Percentiles rank a stretch among this genome's conserved stretches.
Conservation (phyloP, 352 stramenopile genomes). For the Blastocystis hominis region DNA sequence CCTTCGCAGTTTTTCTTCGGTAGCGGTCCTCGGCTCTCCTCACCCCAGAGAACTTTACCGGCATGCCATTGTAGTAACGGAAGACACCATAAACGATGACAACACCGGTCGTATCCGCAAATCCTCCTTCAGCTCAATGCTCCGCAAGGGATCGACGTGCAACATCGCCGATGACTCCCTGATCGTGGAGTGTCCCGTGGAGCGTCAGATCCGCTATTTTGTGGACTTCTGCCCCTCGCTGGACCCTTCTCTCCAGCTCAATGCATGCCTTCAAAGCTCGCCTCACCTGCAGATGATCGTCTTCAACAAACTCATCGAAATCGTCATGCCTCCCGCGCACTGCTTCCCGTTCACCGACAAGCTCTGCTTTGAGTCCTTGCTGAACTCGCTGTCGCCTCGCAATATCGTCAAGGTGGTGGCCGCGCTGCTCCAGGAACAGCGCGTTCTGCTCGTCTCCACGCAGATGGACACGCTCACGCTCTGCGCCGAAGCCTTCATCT, state of each 20-base stretch:
- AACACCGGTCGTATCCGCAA: background rate
- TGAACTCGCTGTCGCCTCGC: constrained; percentile 15
- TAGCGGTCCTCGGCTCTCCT: background rate
- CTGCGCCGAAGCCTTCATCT: constrained; percentile 24
- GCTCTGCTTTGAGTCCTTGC: constrained; percentile 29
- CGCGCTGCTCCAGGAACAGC: constrained; percentile 11
- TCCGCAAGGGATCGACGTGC: constrained; percentile 49
- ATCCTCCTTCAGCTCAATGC: constrained; percentile 40
- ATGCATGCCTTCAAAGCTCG: background rate
- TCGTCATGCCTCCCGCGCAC: constrained; percentile 20
- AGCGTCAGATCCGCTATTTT: constrained; percentile 57
- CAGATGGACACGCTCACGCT: constrained; percentile 51
- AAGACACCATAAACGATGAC: constrained; percentile 14
- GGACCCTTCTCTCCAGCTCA: constrained; percentile 38
- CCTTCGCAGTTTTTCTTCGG: constrained; percentile 51
- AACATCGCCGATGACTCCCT: constrained; percentile 41
- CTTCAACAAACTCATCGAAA: constrained; percentile 52
- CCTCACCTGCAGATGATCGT: constrained; percentile 15
- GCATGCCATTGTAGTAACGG: constrained; percentile 27
- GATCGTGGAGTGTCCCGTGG: constrained; percentile 12
- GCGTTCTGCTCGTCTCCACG: constrained; percentile 37
- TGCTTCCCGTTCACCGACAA: constrained; percentile 53
- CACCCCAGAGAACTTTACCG: constrained; percentile 43
- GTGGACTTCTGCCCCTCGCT: constrained; percentile 52
- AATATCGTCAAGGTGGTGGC: constrained; percentile 54